Evolutionary conservation across 768 basidiomycete species (phyloP).

Genomic region (Hericium rajendrae): DNA sequence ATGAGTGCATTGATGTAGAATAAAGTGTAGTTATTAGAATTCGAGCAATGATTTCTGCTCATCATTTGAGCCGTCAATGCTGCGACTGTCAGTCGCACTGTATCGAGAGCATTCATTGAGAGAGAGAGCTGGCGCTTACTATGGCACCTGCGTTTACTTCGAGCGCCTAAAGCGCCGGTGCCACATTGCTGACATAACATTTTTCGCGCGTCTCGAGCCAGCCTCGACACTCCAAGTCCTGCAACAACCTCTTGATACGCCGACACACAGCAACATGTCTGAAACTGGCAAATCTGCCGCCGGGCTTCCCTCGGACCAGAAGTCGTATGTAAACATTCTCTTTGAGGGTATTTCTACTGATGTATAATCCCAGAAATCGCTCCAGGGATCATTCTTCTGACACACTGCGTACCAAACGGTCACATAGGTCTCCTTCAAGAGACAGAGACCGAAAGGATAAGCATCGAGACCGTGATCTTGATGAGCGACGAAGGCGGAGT

Average conservation of each 20-base stretch:
- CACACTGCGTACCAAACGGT: slow-evolving; percentile 62
- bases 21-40: neutral
- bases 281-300: neutral
- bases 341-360: neutral
- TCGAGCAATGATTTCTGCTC: no score
- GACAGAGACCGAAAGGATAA: slow-evolving; percentile 50
- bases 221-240: neutral
- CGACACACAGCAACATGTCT: neutral
- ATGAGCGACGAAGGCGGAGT: slow-evolving; percentile 54
- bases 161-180: neutral
- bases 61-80: no score
- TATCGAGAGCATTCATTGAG: neutral
- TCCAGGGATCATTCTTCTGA: slow-evolving; percentile 72
- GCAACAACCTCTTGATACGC: neutral
- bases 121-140: neutral
- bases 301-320: slow-evolving; percentile 6
- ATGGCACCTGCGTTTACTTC: neutral
- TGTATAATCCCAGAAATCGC: slow-evolving; percentile 19
- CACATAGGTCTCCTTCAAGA: slow-evolving; percentile 63
- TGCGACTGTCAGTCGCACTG: no score
- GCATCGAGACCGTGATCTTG: slow-evolving; percentile 41
- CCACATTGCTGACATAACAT: neutral
- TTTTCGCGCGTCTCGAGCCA: neutral
- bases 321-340: slow-evolving; percentile 9
- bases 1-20: neutral